Conservation (phyloP, 129 eudicot genomes). For the sunflower (Helianthus annuus) region DNA sequence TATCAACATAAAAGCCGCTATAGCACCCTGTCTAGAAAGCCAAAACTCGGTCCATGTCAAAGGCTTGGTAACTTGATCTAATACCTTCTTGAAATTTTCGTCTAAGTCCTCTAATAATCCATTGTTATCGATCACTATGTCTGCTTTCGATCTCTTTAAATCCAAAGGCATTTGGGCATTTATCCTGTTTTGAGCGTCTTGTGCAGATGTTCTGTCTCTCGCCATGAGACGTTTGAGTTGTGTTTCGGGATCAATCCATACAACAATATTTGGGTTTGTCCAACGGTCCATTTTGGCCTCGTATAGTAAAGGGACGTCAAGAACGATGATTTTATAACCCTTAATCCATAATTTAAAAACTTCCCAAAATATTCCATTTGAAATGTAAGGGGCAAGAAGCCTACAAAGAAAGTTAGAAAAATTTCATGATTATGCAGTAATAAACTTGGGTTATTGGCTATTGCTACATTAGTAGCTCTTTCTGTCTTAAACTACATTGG, state of each 20-base stretch:
- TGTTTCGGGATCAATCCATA: constrained; percentile 85
- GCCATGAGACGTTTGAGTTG: constrained; percentile 76
- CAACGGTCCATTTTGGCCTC: constrained; percentile 88
- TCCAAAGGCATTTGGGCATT: constrained; percentile 89
- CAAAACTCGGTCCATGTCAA: constrained; percentile 88
- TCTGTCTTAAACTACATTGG: neutral
- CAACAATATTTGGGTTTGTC: constrained; percentile 87
- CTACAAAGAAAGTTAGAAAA: constrained; percentile 37
- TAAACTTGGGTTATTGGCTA: neutral
- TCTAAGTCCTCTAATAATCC: constrained; percentile 74
- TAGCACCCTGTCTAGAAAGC: constrained; percentile 82
- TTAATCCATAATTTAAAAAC: constrained; percentile 87
- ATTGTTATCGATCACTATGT: constrained; percentile 70
- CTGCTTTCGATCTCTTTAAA: constrained; percentile 70
- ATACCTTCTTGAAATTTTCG: constrained; percentile 55
- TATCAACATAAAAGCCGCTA: constrained; percentile 52
- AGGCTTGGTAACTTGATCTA: constrained; percentile 66
- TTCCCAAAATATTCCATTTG: constrained; percentile 67
- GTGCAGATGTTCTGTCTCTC: constrained; percentile 71
- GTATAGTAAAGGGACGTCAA: constrained; percentile 81
- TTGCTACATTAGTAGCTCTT: neutral
- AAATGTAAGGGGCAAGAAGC: constrained; percentile 92
- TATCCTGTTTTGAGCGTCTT: constrained; percentile 84
- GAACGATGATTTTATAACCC: constrained; percentile 64
- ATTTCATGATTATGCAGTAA: constrained; percentile 1